Percentiles rank a stretch among this genome's conserved stretches.
Conservation (phyloP, 768 basidiomycete genomes). For the Guyanaporus albipodus region DNA sequence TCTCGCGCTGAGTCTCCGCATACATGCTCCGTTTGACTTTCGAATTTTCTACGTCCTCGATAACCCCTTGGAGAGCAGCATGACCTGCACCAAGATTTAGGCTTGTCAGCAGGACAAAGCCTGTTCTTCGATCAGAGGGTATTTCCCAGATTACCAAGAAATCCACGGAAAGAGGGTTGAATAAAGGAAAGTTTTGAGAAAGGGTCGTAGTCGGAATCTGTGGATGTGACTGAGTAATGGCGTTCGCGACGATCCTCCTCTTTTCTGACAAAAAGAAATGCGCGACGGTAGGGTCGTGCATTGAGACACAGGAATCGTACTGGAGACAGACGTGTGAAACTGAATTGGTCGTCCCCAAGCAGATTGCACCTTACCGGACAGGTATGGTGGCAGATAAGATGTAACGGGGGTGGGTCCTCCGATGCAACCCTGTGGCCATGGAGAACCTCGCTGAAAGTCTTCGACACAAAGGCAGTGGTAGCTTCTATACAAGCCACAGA, state of each 20-base stretch:
- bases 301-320: conserved; percentile 15
- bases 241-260: conserved; percentile 38
- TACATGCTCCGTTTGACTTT: conserved; percentile 84
- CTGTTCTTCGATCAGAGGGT: conserved; percentile 53
- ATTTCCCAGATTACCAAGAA: conserved; percentile 76
- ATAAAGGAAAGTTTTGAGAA: conserved; percentile 72
- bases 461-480: conserved; percentile 48
- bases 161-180: conserved; percentile 70
- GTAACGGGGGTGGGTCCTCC: conserved; percentile 49
- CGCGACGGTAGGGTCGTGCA: conserved; percentile 20
- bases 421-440: conserved; percentile 40
- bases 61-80: conserved; percentile 56
- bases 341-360: not conserved
- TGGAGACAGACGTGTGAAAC: conserved; percentile 4
- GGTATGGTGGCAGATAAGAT: conserved; percentile 49
- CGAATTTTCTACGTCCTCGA: conserved; percentile 54
- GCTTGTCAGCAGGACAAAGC: conserved; percentile 56
- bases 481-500: conserved; percentile 37
- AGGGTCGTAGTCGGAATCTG: conserved; percentile 53
- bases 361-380: conserved; percentile 37
- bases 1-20: conserved; percentile 81
- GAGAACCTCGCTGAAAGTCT: conserved; percentile 48
- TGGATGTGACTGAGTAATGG: conserved; percentile 41
- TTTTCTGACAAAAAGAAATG: conserved; percentile 52
- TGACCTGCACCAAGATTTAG: conserved; percentile 65